Percentiles rank a stretch among this genome's conserved stretches.
Conservation (phyloP, 1,139 yeast genomes). For the Hyphopichia burtonii region DNA sequence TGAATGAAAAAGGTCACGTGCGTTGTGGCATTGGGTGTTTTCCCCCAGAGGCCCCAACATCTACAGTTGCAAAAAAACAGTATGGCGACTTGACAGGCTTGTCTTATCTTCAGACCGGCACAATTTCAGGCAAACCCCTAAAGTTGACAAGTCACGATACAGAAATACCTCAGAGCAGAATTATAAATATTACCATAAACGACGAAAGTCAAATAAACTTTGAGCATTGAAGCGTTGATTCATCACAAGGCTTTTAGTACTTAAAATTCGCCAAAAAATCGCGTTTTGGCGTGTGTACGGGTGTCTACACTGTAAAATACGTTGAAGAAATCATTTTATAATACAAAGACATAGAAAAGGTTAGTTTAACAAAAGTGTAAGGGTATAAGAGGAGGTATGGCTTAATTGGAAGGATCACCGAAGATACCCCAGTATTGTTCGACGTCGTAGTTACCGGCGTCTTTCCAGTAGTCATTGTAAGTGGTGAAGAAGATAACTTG, state of each 20-base stretch:
- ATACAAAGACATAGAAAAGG: neutral
- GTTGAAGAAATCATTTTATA: neutral
- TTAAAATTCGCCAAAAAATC: neutral
- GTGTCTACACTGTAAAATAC: neutral
- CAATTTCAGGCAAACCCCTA: no score
- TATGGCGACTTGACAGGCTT: no score
- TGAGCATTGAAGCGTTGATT: neutral
- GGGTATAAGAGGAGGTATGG: neutral
- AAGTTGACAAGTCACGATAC: no score
- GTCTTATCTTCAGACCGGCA: no score
- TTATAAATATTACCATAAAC: no score
- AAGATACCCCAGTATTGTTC: slow-evolving; percentile 76
- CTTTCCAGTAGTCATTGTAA: slow-evolving; percentile 77
- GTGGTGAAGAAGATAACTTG: slow-evolving; percentile 67
- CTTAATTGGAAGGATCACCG: slow-evolving; percentile 24
- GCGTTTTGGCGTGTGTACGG: neutral
- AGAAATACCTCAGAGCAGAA: no score
- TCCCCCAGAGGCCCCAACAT: neutral
- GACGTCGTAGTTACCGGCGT: slow-evolving; percentile 61
- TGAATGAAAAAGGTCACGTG: neutral
- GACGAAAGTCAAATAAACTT: no score
- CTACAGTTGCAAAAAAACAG: no score
- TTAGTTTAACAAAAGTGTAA: neutral
- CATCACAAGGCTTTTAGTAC: neutral
- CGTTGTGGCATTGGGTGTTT: neutral